Evolutionary conservation across 805 yeast genomes (phyloP).

Genomic region (Tetrapisispora iriomotensis): DNA sequence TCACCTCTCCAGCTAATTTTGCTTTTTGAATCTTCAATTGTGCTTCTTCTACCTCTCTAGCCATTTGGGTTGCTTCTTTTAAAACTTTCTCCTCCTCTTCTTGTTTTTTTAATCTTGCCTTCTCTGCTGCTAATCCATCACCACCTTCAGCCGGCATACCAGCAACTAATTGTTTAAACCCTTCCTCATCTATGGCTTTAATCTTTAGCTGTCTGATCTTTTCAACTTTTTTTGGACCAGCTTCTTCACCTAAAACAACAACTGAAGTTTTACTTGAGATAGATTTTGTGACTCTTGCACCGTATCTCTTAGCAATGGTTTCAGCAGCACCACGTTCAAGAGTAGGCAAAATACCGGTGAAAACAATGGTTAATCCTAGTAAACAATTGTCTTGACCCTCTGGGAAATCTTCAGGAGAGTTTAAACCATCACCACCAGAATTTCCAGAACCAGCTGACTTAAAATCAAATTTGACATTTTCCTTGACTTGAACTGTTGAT

Average conservation of each 20-base stretch:
- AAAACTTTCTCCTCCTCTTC: constrained; percentile 53
- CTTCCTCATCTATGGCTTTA: constrained; percentile 80
- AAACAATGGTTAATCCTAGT: constrained; percentile 81
- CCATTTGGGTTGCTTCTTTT: constrained; percentile 41
- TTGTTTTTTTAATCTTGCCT: constrained; percentile 58
- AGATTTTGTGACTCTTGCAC: constrained; percentile 83
- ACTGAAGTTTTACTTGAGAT: constrained; percentile 77
- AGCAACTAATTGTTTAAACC: constrained; percentile 61
- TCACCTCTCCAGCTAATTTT: constrained; percentile 17
- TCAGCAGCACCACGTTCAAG: constrained; percentile 71
- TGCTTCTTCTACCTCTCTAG: constrained; percentile 36
- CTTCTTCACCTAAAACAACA: constrained; percentile 89
- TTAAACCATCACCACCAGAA: constrained; percentile 8
- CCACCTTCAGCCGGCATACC: constrained; percentile 93
- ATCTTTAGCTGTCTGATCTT: constrained; percentile 64
- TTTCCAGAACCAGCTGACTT: constrained; percentile 32
- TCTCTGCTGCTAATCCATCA: constrained; percentile 63
- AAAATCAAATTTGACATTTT: constrained; percentile 47
- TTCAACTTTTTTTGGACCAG: constrained; percentile 90
- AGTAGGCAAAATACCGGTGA: constrained; percentile 81
- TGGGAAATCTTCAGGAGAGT: constrained; percentile 43
- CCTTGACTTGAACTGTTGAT: constrained; percentile 38
- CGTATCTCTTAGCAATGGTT: constrained; percentile 69
- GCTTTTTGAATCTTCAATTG: constrained; percentile 20
- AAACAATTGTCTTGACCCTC: constrained; percentile 80